Conservation (phyloP, 805 yeast genomes). For the Spathaspora boniae region DNA sequence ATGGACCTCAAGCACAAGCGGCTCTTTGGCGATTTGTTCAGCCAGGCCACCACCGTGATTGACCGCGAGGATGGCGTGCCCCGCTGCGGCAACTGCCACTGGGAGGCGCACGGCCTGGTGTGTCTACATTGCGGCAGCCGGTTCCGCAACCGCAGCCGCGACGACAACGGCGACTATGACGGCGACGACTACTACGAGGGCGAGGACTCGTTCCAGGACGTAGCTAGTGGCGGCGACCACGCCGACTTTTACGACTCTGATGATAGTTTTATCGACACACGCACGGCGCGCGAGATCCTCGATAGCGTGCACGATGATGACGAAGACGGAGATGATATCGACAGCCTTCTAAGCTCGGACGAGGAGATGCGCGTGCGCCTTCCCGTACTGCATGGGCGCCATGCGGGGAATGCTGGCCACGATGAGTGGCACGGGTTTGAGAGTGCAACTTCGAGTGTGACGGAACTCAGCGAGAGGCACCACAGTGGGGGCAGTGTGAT, state of each 20-base stretch:
- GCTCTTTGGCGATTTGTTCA: constrained; percentile 50
- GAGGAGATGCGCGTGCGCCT: constrained; percentile 4
- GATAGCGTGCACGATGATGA: constrained; percentile 13
- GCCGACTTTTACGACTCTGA: constrained; percentile 26
- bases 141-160: constrained; percentile 34
- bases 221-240: constrained; percentile 5
- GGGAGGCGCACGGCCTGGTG: constrained; percentile 69
- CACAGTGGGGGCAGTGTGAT: constrained; percentile 9
- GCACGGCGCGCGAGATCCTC: constrained; percentile 20
- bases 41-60: constrained; percentile 48
- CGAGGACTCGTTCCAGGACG: constrained; percentile 17
- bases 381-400: no score
- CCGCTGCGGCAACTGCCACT: constrained; percentile 71
- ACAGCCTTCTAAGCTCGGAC: constrained; percentile 10
- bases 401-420: constrained; percentile 1
- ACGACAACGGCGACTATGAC: constrained; percentile 33
- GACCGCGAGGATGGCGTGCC: constrained; percentile 71
- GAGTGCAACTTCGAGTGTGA: constrained; percentile 2
- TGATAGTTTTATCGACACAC: constrained; percentile 32
- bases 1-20: constrained; percentile 33
- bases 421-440: constrained; percentile 21
- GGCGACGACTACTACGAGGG: constrained; percentile 32
- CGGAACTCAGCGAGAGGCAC: not conserved
- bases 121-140: constrained; percentile 68
- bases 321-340: constrained; percentile 13